A percentile compares a stretch with the other conserved stretches of the same genome.
These are phyloP conservation scores for Acorus calamus DNA, from an alignment of 106 monocot species.

Conservation along the genomic window DNA sequence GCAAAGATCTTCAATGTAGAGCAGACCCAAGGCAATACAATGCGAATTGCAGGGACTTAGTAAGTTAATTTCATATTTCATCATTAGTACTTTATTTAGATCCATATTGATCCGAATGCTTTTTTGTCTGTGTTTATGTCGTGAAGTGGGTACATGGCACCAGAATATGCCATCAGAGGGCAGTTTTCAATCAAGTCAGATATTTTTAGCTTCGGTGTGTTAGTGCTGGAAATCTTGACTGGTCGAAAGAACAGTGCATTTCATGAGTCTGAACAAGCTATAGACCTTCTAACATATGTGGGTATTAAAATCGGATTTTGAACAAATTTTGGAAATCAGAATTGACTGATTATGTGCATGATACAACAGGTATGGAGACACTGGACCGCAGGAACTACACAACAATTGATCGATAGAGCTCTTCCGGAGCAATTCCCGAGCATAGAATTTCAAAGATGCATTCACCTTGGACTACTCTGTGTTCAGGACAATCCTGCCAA, in stretches of 20 bases:
- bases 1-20: too few species aligned
- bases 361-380: constrained; percentile 13
- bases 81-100: too few species aligned
- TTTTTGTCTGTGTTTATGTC: too few species aligned
- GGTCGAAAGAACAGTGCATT: not conserved
- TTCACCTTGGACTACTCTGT: constrained; percentile 28
- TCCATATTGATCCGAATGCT: too few species aligned
- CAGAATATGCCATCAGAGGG: constrained; percentile 4
- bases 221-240: constrained; percentile 5
- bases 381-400: constrained; percentile 14
- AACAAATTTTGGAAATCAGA: too few species aligned
- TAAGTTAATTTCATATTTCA: too few species aligned
- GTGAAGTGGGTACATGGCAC: constrained; percentile 1
- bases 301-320: not conserved
- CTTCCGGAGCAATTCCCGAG: not conserved
- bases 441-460: constrained; percentile 14
- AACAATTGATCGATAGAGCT: constrained; percentile 1
- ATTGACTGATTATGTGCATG: too few species aligned
- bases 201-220: not conserved
- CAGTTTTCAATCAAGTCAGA: not conserved
- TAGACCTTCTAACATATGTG: constrained; percentile 2
- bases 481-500: constrained; percentile 12
- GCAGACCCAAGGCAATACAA: too few species aligned
- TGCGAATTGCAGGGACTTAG: too few species aligned
- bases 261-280: too few species aligned